Evolutionary conservation across 345 rosid species (phyloP).

Genomic region (Camelina laxa): DNA sequence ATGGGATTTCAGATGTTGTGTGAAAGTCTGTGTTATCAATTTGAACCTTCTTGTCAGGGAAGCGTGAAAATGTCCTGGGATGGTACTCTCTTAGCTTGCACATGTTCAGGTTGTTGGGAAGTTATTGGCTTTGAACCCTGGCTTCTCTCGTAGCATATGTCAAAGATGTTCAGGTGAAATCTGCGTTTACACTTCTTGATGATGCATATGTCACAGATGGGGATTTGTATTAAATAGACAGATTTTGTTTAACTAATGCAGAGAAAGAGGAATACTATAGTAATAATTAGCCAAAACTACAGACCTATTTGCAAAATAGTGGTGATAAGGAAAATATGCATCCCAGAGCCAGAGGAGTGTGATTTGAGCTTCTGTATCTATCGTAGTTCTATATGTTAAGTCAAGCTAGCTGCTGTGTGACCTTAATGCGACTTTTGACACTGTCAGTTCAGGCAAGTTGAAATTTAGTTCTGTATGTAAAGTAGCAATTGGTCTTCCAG

Average conservation of each 20-base stretch:
- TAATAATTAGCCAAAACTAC: constrained; percentile 24
- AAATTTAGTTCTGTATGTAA: neutral
- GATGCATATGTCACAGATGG: constrained; percentile 12
- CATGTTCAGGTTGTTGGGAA: constrained; percentile 2
- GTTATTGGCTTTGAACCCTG: constrained; percentile 21
- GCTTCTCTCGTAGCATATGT: neutral
- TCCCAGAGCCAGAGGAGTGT: neutral
- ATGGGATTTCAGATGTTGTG: constrained; percentile 12
- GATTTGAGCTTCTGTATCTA: neutral
- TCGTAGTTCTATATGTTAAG: neutral
- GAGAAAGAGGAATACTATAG: constrained; percentile 15
- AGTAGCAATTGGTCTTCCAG: constrained; percentile 7
- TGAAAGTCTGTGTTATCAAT: neutral
- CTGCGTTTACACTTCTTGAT: constrained; percentile 4
- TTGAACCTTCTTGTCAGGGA: constrained; percentile 14
- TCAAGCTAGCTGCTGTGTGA: constrained; percentile 13
- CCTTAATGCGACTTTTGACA: constrained; percentile 3
- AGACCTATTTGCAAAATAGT: constrained; percentile 17
- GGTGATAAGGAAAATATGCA: constrained; percentile 3
- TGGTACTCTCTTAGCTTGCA: constrained; percentile 6
- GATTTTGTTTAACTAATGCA: constrained; percentile 4
- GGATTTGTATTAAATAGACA: neutral
- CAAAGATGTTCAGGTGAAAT: too few relatives aligned
- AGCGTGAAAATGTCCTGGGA: constrained; percentile 7
- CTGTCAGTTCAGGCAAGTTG: neutral